These are phyloP conservation scores for Prillingera fragicola DNA, from an alignment of 1,284 basidiomycete genomes.

Conservation along the genomic window DNA sequence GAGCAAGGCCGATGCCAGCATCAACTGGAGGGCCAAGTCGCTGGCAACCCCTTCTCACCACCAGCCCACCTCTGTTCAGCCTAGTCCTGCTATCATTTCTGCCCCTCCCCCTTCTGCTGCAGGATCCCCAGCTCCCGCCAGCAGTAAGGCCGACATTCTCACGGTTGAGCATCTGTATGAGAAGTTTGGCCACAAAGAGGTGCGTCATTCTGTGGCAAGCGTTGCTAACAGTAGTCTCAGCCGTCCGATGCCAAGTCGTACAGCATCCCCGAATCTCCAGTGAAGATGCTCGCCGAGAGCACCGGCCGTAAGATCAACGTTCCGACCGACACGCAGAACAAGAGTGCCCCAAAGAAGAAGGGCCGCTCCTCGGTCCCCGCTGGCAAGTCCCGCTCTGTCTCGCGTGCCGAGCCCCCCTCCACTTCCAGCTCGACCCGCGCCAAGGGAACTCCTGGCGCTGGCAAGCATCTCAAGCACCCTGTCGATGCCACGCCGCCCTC, in stretches of 20 bases:
- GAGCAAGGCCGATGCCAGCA: constrained; percentile 38
- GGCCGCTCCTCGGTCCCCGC: background rate
- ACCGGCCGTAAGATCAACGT: constrained; percentile 3
- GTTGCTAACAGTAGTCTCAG: background rate
- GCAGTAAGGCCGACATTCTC: constrained; percentile 18
- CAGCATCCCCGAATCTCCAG: background rate
- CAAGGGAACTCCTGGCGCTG: constrained; percentile 38
- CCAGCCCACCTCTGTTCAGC: background rate
- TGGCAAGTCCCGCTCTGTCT: background rate
- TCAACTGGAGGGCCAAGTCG: constrained; percentile 32
- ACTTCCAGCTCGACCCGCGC: constrained; percentile 1
- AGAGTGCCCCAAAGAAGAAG: background rate
- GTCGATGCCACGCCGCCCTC: too few species aligned
- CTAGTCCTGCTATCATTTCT: background rate
- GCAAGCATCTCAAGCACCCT: constrained; percentile 29
- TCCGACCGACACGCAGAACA: background rate
- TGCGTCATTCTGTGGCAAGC: background rate
- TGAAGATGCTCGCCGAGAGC: background rate
- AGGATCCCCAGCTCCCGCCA: background rate
- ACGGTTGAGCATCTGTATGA: constrained; percentile 38
- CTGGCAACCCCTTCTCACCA: background rate
- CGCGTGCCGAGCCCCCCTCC: background rate
- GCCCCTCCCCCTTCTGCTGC: background rate
- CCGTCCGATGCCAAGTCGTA: background rate
- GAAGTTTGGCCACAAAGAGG: constrained; percentile 23